Evolutionary conservation across 2,329 filamentous ascomycete species (phyloP), one percentile per base, ranked within the genome.

Genomic region (Colletotrichum tabaci): DNA sequence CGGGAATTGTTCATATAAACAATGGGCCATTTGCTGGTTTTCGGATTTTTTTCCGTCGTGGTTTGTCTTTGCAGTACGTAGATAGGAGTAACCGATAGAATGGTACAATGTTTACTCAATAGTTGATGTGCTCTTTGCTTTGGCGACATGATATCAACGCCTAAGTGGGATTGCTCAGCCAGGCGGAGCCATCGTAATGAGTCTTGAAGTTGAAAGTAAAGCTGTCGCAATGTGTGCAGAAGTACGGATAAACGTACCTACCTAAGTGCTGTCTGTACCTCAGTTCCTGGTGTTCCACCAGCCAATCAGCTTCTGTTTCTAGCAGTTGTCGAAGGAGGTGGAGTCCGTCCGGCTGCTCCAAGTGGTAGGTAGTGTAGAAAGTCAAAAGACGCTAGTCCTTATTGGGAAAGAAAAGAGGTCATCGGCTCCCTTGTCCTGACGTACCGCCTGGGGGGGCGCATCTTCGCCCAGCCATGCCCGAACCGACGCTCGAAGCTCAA

Each of bases 391-490:
- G 53, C 66, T 72, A 72, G 30, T 44, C 58, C 57, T 0, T 15
- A 69, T 64, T 35, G 9, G 53, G 58, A 18, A 4, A 18, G 13
- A 10, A 61, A 61, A 64, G 46, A 72, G 69, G 69, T 72, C 69
- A 72, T 72, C 69, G 66, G 69, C 58, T 64, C 65, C 53, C 58
- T 64, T 64, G 65, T 60, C 69, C 69, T 72, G 69, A 72, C 69
- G 69, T 72, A 69, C 65, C 38, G 58, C 46, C 30, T 55, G 42
- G 46, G 65, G 46, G 65, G 50, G 65, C 69, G 65, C 67, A 64
- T 40, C 53, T 58, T 68, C 57, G 61, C 47, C 69, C 66, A 64
- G 60, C 58, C 58, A 44, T 64, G 55, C 66, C 69, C 56, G 50
- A 71, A 66, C 40, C 61, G 61, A 63, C 26, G 38, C 49, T 49